phyloP scores from a whole-genome alignment of 2,329 filamentous ascomycete species.

The Didymella pinodella region DNA sequence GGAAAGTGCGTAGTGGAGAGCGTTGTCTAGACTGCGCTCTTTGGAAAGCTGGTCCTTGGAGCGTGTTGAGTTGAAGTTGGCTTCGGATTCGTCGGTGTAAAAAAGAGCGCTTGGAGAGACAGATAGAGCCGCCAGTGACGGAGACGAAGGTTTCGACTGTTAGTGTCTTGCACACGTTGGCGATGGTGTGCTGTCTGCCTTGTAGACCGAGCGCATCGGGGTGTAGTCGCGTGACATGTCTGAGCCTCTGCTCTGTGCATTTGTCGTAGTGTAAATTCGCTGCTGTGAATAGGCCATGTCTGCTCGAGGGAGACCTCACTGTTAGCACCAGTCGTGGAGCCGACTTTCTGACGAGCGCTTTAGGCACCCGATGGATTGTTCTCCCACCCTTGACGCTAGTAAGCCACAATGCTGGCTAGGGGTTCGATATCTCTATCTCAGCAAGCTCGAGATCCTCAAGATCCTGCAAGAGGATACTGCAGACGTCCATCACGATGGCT shows the following conservation, averaged over 20 bases:
- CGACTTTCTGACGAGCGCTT: slow-evolving; percentile 7
- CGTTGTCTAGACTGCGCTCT: slow-evolving; percentile 38
- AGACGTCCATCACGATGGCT: background rate
- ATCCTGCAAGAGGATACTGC: background rate
- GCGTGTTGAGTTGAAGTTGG: slow-evolving; percentile 7
- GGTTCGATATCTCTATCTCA: background rate
- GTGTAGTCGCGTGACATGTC: slow-evolving; percentile 42
- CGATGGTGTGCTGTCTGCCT: slow-evolving; percentile 47
- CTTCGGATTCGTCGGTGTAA: slow-evolving; percentile 15
- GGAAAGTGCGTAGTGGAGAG: slow-evolving; percentile 50
- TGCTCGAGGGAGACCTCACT: slow-evolving; percentile 37
- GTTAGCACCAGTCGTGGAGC: slow-evolving; percentile 28
- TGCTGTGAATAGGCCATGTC: slow-evolving; percentile 47
- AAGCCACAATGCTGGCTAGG: slow-evolving; percentile 9
- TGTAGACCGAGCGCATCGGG: slow-evolving; percentile 52
- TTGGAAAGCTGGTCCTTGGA: slow-evolving; percentile 32
- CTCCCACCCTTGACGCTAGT: slow-evolving; percentile 40
- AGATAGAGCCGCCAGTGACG: slow-evolving; percentile 52
- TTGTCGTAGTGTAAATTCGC: slow-evolving; percentile 42
- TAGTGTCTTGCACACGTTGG: slow-evolving; percentile 48
- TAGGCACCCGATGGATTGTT: slow-evolving; percentile 36
- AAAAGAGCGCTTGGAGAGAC: slow-evolving; percentile 52
- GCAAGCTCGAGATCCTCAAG: background rate
- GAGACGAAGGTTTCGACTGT: slow-evolving; percentile 43
- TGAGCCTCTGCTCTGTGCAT: slow-evolving; percentile 32